Evolutionary conservation across 345 rosid species (phyloP).

Genomic region (Citrus trifoliata): DNA sequence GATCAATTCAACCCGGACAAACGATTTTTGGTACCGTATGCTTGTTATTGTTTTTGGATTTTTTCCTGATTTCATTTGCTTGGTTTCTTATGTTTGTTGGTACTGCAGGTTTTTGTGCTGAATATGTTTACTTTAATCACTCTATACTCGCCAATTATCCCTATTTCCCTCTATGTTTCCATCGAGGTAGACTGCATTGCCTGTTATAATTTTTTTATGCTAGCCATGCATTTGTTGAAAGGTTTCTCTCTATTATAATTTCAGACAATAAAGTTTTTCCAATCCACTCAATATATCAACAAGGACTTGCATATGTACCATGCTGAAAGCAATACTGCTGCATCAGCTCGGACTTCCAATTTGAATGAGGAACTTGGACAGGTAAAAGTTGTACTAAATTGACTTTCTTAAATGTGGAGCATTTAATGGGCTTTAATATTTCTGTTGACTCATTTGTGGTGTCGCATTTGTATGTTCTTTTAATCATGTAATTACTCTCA

Average conservation of each 20-base stretch:
- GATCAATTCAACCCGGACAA: slow-evolving; percentile 71
- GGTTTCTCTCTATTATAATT: slow-evolving; percentile 22
- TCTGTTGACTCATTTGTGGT: background rate
- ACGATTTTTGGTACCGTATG: slow-evolving; percentile 60
- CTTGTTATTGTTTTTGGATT: slow-evolving; percentile 5
- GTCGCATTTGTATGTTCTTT: background rate
- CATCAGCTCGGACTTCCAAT: slow-evolving; percentile 95
- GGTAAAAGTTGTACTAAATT: slow-evolving; percentile 39
- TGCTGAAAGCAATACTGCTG: slow-evolving; percentile 88
- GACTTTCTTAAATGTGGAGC: background rate
- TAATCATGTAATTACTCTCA: background rate
- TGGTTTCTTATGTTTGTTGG: slow-evolving; percentile 19
- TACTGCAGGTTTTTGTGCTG: slow-evolving; percentile 67
- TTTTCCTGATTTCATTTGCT: slow-evolving; percentile 7
- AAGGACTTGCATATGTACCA: slow-evolving; percentile 91
- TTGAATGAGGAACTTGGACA: slow-evolving; percentile 99
- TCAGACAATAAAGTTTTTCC: slow-evolving; percentile 98
- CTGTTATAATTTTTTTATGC: slow-evolving; percentile 9
- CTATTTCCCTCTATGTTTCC: slow-evolving; percentile 96
- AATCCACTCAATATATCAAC: slow-evolving; percentile 94
- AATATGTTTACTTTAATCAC: slow-evolving; percentile 89
- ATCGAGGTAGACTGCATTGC: slow-evolving; percentile 67
- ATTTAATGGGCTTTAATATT: background rate
- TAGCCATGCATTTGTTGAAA: slow-evolving; percentile 13
- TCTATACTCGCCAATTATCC: slow-evolving; percentile 90